These are phyloP conservation scores for Pinus taeda DNA, from an alignment of 75 land plant genomes.

Conservation along the genomic window DNA sequence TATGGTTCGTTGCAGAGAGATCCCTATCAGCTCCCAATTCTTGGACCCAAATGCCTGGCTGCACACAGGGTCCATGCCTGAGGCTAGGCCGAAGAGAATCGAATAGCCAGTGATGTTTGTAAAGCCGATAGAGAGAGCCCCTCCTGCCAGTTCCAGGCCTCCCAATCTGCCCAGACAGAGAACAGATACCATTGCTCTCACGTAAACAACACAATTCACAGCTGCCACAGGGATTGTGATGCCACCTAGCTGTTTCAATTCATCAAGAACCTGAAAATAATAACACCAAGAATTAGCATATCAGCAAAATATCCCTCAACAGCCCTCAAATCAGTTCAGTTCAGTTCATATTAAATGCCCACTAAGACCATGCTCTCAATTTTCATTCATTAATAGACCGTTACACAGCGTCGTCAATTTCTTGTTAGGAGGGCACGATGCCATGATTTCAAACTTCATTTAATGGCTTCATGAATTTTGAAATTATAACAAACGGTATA, in stretches of 20 bases:
- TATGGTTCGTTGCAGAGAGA: constrained; percentile 77
- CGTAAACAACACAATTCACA: constrained; percentile 72
- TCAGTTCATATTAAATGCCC: too few relatives aligned
- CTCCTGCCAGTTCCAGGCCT: constrained; percentile 84
- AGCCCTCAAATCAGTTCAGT: too few relatives aligned
- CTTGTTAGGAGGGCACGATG: too few relatives aligned
- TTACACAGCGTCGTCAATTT: too few relatives aligned
- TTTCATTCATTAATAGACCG: too few relatives aligned
- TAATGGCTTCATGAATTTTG: too few relatives aligned
- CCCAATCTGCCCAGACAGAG: constrained; percentile 83
- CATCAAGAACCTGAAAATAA: constrained; percentile 48
- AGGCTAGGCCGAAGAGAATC: constrained; percentile 82
- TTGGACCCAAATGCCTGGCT: constrained; percentile 79
- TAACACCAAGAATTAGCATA: too few relatives aligned
- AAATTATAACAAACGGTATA: too few relatives aligned
- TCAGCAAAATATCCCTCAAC: too few relatives aligned
- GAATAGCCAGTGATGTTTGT: constrained; percentile 98
- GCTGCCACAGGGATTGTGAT: constrained; percentile 78
- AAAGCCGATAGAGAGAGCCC: constrained; percentile 89
- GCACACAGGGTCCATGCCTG: constrained; percentile 92
- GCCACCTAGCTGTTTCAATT: constrained; percentile 59
- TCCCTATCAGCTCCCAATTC: constrained; percentile 63
- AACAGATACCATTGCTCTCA: constrained; percentile 78
- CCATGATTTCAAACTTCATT: too few relatives aligned
- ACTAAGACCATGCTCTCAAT: too few relatives aligned